Evolutionary conservation across 768 basidiomycete genomes (phyloP), one percentile per base, ranked within the genome.

Genomic region (Atractiella rhizophila): DNA sequence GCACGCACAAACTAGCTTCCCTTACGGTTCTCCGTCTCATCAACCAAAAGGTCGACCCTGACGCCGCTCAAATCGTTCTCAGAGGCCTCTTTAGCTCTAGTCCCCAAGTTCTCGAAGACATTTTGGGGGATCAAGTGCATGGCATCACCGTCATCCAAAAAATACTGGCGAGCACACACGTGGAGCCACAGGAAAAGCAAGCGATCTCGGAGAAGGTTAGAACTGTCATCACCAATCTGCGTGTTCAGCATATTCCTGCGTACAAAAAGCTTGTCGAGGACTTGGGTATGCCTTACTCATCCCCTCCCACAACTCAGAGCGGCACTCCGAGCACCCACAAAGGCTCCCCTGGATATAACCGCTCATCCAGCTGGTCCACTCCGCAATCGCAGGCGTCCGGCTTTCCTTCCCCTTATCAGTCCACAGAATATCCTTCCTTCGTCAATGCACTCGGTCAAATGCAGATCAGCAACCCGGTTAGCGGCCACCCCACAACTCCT

Each of bases 1-100:
- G 86, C 64, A 91, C 83, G 3, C 91, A 98, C 65, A 96, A 96
- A 60, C 60, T 98, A 52, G 88, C 91, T 0, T 91, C 85, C 2
- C 66, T 86, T 49, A 88, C 85, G 1, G 83, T 96, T 29, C 66
- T 98, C 48, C 69, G 86, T 56, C 82, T 98, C 51, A 76, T 96
- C 58, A 94, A 96, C 56, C 91, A 98, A 61, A 82, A 80, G 60
- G 74, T 76, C 20, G 91, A 96, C 56, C 74, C 77, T 0, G 71
- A 79, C 31, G 88, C 91, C 12, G 79, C 81, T 16, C 66, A 63
- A 35, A 75, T 79, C 50, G 74, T 96, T 39, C 73, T 88, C 44
- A 74, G 83, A 37, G 77, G 82, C 2, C 62, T 98, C 48, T 91
- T 96, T 65, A 83, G 82, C 0, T 73, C 74, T 6, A 72, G 71